phyloP scores from a whole-genome alignment of 352 stramenopile genomes.

The Blastocystis sp. region DNA sequence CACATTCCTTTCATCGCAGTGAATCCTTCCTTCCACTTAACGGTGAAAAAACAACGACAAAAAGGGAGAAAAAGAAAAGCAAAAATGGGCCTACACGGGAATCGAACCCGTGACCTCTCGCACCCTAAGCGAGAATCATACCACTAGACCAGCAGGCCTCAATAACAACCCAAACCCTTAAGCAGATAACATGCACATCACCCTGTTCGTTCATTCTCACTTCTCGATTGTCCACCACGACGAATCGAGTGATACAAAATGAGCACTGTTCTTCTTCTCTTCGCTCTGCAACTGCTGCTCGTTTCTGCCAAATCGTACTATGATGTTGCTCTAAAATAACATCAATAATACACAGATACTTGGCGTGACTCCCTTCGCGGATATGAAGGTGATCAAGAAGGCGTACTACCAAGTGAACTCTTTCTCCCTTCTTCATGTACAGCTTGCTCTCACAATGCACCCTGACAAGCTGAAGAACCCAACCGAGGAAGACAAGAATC shows the following conservation, averaged over 20 bases:
- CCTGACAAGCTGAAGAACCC: conserved; percentile 64
- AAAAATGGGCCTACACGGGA: conserved; percentile 68
- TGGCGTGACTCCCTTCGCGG: conserved; percentile 24
- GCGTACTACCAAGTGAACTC: conserved; percentile 54
- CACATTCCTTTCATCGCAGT: no score
- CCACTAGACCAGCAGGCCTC: conserved; percentile 69
- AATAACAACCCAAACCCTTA: background rate
- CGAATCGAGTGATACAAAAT: background rate
- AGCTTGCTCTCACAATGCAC: conserved; percentile 47
- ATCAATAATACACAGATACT: conserved; percentile 49
- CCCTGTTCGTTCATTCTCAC: no score
- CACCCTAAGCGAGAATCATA: conserved; percentile 70
- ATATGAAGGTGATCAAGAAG: conserved; percentile 33
- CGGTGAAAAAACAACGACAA: no score
- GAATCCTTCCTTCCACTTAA: no score
- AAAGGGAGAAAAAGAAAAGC: background rate
- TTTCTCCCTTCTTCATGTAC: background rate
- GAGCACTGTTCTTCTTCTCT: background rate
- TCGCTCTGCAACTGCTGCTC: background rate
- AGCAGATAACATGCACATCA: background rate
- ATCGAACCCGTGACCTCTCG: conserved; percentile 69
- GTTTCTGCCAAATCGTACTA: conserved; percentile 32
- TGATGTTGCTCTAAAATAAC: conserved; percentile 7
- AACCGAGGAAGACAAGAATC: conserved; percentile 49
- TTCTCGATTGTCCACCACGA: no score